Percentiles rank a stretch among this genome's conserved stretches.
These are phyloP conservation scores for Betula pendula DNA, from an alignment of 306 rosid genomes.

Conservation along the genomic window DNA sequence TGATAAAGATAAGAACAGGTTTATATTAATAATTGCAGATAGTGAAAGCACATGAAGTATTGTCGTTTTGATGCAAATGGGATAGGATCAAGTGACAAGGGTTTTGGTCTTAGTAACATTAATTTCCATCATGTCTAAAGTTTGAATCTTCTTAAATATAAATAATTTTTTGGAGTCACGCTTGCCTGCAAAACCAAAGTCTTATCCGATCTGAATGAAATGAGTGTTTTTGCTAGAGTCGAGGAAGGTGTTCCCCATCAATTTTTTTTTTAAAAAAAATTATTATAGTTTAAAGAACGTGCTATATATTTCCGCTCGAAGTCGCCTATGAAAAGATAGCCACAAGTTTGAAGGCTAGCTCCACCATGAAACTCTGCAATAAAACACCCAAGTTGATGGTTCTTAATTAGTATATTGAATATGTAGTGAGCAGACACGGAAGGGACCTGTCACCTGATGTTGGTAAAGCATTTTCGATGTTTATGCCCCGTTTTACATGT, in stretches of 20 bases:
- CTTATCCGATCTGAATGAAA: no score
- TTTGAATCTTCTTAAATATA: no score
- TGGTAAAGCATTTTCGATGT: not conserved
- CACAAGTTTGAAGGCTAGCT: not conserved
- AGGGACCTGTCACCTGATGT: not conserved
- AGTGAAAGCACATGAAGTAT: slow-evolving; percentile 14
- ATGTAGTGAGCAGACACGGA: not conserved
- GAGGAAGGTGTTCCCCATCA: no score
- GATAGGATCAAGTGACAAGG: no score
- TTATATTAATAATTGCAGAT: slow-evolving; percentile 15
- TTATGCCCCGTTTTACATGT: not conserved
- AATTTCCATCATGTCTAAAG: no score
- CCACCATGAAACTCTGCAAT: not conserved
- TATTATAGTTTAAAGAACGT: no score
- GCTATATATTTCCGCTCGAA: not conserved
- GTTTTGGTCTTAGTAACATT: no score
- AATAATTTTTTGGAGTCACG: no score
- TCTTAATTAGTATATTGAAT: not conserved
- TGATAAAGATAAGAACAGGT: slow-evolving; percentile 35
- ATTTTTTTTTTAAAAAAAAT: no score
- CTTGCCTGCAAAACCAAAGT: no score
- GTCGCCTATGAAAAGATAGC: not conserved
- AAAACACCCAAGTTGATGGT: slow-evolving; percentile 1
- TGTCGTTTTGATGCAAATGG: no score
- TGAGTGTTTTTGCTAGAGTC: no score